Base-by-base conservation (phyloP, 257 asterid genomes). In the Solanum chmielewskii region DNA sequence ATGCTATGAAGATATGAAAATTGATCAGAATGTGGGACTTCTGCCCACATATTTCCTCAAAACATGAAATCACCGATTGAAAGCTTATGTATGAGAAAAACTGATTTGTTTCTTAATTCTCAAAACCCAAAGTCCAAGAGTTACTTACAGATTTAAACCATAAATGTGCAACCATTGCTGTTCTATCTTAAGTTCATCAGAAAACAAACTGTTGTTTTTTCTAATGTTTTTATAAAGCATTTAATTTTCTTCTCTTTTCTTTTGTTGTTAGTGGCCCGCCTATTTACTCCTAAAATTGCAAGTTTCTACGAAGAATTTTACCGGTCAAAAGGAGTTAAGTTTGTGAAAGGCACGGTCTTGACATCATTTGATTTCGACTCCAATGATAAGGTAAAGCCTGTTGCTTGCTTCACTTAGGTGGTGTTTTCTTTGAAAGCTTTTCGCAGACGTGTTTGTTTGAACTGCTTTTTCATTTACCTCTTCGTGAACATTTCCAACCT, bases 251-350 rank as follows among this genome's bases (percentile, higher is more conserved):
- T 64, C 37, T 88, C 64, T 62, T 84, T 74, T 88, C 76, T 90
- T 83, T 84, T 89, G 84, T 80, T 94, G 69, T 91, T 90, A 97
- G 99, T 97, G 99, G 96, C 97, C 86, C 98, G 98, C 75, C 92
- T 97, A 87, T 96, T 96, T 89, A 95, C 98, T 47, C 90, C 98
- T 56, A 93, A 93, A 91, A 93, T 97, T 88, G 97, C 99, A 45
- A 90, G 92, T 86, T 95, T 90, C 92, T 96, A 97, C 71, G 99
- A 97, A 93, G 98, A 97, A 37, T 97, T 91, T 90, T 97, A 95
- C 92, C 87, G 92, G 95, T 92, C 99, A 81, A 95, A 93, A 93
- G 99, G 99, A 86, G 98, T 97, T 89, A 93, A 92, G 87, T 97
- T 97, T 85, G 88, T 92, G 84, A 97, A 96, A 92, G 99, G 99